Conservation (phyloP, 331 rosid genomes). For the Pyracantha coccinea region DNA sequence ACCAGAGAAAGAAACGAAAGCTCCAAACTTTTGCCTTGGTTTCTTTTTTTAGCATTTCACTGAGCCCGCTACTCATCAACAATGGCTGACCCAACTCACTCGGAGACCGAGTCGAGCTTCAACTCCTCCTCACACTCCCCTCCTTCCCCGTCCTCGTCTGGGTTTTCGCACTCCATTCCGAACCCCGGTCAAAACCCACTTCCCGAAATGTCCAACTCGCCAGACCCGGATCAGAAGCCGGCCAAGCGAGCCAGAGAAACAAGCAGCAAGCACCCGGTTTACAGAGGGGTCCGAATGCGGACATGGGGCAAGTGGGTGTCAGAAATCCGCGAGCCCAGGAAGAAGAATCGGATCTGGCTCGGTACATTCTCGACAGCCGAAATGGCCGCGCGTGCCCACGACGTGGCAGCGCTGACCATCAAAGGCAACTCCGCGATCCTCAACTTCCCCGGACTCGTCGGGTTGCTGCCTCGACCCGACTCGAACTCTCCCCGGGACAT, state of each 20-base stretch:
- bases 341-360: conserved; percentile 96
- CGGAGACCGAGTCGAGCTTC: conserved; percentile 25
- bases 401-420: conserved; percentile 73
- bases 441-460: conserved; percentile 77
- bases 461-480: conserved; percentile 60
- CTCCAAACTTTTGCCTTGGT: neutral
- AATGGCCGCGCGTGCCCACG: conserved; percentile 99
- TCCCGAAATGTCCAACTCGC: neutral
- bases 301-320: conserved; percentile 99
- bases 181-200: neutral
- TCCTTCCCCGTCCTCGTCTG: conserved; percentile 12
- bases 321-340: conserved; percentile 92
- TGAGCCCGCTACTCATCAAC: neutral
- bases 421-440: conserved; percentile 86
- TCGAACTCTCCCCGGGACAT: conserved; percentile 80
- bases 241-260: conserved; percentile 35
- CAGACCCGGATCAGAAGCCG: conserved; percentile 26
- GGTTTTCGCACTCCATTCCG: neutral
- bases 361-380: conserved; percentile 89
- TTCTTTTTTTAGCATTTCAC: neutral
- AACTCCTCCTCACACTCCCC: conserved; percentile 15
- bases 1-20: neutral
- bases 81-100: conserved; percentile 32
- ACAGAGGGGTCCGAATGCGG: conserved; percentile 94
- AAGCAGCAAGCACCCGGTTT: conserved; percentile 48